Evolutionary conservation across 176 grass and related monocot species (phyloP).

Genomic region (Avena atlantica): DNA sequence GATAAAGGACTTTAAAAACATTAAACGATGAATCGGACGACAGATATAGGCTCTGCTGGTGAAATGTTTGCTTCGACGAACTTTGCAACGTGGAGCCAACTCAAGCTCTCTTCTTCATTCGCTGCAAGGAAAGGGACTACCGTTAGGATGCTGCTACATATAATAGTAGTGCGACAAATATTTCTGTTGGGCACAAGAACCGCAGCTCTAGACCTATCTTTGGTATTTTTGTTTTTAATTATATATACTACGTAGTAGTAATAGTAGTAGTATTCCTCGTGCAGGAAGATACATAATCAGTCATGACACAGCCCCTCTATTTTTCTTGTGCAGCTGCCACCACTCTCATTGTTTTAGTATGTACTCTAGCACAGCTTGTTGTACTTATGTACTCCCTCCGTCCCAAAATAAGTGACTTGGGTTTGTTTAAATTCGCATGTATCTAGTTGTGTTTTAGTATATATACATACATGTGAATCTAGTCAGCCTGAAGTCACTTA

Average conservation of each 20-base stretch:
- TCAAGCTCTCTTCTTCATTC: neutral
- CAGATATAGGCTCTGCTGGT: neutral
- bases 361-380: too few relatives aligned
- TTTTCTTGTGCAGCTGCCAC: too few relatives aligned
- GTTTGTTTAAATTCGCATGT: too few relatives aligned
- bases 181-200: neutral
- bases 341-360: too few relatives aligned
- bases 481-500: too few relatives aligned
- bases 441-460: too few relatives aligned
- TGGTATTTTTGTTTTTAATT: neutral
- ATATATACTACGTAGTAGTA: too few relatives aligned
- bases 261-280: neutral
- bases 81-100: neutral
- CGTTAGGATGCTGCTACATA: neutral
- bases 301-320: neutral
- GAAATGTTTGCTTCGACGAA: neutral
- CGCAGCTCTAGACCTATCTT: neutral
- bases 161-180: neutral
- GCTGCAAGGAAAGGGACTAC: slow-evolving; percentile 23
- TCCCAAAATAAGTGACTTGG: too few relatives aligned
- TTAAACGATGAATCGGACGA: neutral
- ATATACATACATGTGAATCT: too few relatives aligned
- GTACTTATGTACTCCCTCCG: too few relatives aligned
- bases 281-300: neutral
- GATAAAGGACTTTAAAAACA: neutral